Base-by-base conservation (phyloP, 1,284 basidiomycete species). In the Irpex rosettiformis region DNA sequence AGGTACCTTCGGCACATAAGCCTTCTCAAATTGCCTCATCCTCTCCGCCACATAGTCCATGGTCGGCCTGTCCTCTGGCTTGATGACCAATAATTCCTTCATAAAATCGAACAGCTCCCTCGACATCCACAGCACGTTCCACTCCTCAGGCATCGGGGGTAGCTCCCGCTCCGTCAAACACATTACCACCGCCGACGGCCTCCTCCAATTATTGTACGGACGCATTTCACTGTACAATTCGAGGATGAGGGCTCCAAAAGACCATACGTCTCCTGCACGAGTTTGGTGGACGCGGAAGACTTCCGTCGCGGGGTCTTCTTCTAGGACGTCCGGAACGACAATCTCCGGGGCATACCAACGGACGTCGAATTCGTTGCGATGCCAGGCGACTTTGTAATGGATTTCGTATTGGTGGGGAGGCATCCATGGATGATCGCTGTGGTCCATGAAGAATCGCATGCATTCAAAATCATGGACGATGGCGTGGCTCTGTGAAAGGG, bases 261-360 rank as follows among this genome's bases (percentile, higher is more conserved):
- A 80, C 62, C 83, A 86, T 0, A 78, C 70, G 63, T 86, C 84
- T 22, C 77, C 71, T 62, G 70, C 73, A n/a, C 77, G 43, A 47
- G n/a, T 47, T 18, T 47, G 43, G 13, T n/a, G n/a, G n/a, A n/a
- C n/a, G n/a, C n/a, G n/a, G n/a, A n/a, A n/a, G n/a, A n/a, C n/a
- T n/a, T n/a, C n/a, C n/a, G n/a, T n/a, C n/a, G n/a, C n/a, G n/a
- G n/a, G n/a, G n/a, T n/a, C n/a, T n/a, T n/a, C n/a, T n/a, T n/a
- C n/a, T n/a, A n/a, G n/a, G n/a, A n/a, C n/a, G n/a, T n/a, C n/a
- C n/a, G n/a, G n/a, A n/a, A n/a, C 69, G 57, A 79, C 78, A 52
- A 85, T 71, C 64, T 86, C 84, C 0, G 84, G 84, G 4, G 84
- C 80, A 21, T 81, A 72, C 82, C 83, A 86, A 11, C 84, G 77